A percentile compares a stretch with the other conserved stretches of the same genome.
Conservation (phyloP, 2,329 filamentous ascomycete species). For the Pseudogymnoascus sp. region DNA sequence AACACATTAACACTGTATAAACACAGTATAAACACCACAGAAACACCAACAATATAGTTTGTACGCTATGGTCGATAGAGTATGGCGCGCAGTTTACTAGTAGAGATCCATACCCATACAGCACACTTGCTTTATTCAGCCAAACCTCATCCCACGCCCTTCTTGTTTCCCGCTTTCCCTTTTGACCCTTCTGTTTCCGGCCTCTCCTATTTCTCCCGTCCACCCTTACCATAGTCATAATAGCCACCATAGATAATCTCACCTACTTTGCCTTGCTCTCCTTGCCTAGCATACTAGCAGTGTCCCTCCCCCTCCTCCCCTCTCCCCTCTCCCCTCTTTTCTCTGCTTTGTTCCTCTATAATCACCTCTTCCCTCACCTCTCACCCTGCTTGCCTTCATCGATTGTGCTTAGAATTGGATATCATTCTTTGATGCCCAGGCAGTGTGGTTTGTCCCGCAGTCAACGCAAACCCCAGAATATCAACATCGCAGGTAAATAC, state of each 20-base stretch:
- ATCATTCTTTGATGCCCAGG: not conserved
- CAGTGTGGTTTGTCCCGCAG: not conserved
- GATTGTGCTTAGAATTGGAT: not conserved
- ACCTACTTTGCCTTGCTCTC: not conserved
- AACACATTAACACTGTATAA: not conserved
- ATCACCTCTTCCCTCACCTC: not conserved
- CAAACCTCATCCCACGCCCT: conserved; percentile 4
- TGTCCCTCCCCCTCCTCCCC: not conserved
- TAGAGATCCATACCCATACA: not conserved
- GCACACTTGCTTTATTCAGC: conserved; percentile 7
- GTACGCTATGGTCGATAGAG: not conserved
- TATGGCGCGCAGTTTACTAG: not conserved
- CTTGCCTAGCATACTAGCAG: too few species aligned
- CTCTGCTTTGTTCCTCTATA: not conserved
- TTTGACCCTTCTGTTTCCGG: not conserved
- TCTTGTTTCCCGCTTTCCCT: not conserved
- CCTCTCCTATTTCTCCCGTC: not conserved
- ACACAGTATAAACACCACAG: not conserved
- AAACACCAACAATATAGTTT: too few species aligned
- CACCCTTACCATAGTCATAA: not conserved
- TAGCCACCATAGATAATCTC: not conserved
- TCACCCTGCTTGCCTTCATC: not conserved
- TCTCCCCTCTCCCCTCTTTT: not conserved
- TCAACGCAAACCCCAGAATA: not conserved
- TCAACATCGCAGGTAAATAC: not conserved